Base-by-base conservation (phyloP, 2,329 filamentous ascomycete species). In the Colletotrichum echinochloae region DNA sequence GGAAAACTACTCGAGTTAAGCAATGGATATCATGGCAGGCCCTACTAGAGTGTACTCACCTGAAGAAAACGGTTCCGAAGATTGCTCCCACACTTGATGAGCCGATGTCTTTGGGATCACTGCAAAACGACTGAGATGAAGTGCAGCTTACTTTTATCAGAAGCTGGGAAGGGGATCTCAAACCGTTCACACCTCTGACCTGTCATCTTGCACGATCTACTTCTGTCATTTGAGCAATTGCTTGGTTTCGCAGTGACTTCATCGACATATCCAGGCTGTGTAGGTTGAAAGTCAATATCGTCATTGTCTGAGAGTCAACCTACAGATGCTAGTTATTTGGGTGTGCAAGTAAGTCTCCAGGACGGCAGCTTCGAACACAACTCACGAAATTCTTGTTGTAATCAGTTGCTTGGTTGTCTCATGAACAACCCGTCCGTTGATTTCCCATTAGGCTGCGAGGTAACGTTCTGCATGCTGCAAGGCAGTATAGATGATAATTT, bases 161-260 rank as follows among this genome's bases (percentile, higher is more conserved):
- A 60, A n/a, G n/a, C 14, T n/a, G n/a, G 11, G 14, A 28, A 30
- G 6, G 23, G 9, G 5, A 16, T 18, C 30, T 61, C 37, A 3
- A 7, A 37, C 1, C n/a, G 20, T 28, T 37, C 18, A 16, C n/a
- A 16, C 16, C 20, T 51, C 44, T 44, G 20, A 33, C 30, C 26
- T 28, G 7, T n/a, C 12, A 23, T 7, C 12, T 28, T 20, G 23
- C 23, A 18, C 30, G 20, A 44, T 30, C 39, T 48, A n/a, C 7
- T 41, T 62, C 18, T 37, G 48, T 30, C 48, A 33, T 51, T 5
- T n/a, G n/a, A 28, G 60, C 23, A 23, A 35, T n/a, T 23, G 26
- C 35, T 33, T 14, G 33, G 20, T 20, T 60, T 9, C 11, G 48
- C 26, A 54, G 20, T 62, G 60, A 23, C 60, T 62, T 54, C 48